Percentiles rank a stretch among this genome's conserved stretches.
phyloP scores from a whole-genome alignment of 768 basidiomycete genomes.

The Lactifluus echinatus region DNA sequence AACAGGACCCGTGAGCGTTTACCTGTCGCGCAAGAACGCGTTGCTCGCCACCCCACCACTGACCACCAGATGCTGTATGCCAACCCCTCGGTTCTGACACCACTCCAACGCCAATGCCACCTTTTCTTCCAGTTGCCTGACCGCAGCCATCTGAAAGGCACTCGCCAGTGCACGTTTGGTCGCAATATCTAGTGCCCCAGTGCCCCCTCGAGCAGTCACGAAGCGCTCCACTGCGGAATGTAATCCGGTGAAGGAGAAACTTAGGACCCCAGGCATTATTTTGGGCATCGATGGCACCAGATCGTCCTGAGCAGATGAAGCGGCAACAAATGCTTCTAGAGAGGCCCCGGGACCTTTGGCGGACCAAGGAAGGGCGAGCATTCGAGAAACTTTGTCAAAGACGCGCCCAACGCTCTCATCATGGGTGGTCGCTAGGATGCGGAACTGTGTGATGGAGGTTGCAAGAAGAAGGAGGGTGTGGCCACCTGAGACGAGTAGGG shows the following conservation, averaged over 20 bases:
- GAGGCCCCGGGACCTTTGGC: conserved; percentile 67
- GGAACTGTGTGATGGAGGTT: conserved; percentile 45
- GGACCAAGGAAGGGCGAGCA: conserved; percentile 59
- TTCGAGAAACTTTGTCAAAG: conserved; percentile 75
- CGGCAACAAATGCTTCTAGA: conserved; percentile 58
- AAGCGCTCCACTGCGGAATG: conserved; percentile 61
- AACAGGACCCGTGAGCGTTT: neutral
- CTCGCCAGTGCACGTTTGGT: conserved; percentile 48
- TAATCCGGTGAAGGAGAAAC: conserved; percentile 76
- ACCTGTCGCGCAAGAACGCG: conserved; percentile 56
- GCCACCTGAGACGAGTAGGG: conserved; percentile 86
- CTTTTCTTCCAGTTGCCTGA: conserved; percentile 70
- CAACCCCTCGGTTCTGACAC: conserved; percentile 36
- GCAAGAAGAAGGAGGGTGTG: conserved; percentile 86
- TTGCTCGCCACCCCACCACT: conserved; percentile 97
- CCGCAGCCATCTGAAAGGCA: conserved; percentile 64
- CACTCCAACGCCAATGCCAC: conserved; percentile 43
- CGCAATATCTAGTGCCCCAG: conserved; percentile 30
- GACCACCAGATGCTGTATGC: conserved; percentile 57
- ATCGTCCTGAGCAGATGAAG: conserved; percentile 23
- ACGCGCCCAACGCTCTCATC: conserved; percentile 74
- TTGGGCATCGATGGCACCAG: conserved; percentile 30
- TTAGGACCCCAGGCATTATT: conserved; percentile 44
- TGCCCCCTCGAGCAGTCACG: conserved; percentile 36
- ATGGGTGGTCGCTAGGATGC: conserved; percentile 60